Base-by-base conservation (phyloP, 495 filamentous ascomycete species). In the Eremomyces bilateralis region DNA sequence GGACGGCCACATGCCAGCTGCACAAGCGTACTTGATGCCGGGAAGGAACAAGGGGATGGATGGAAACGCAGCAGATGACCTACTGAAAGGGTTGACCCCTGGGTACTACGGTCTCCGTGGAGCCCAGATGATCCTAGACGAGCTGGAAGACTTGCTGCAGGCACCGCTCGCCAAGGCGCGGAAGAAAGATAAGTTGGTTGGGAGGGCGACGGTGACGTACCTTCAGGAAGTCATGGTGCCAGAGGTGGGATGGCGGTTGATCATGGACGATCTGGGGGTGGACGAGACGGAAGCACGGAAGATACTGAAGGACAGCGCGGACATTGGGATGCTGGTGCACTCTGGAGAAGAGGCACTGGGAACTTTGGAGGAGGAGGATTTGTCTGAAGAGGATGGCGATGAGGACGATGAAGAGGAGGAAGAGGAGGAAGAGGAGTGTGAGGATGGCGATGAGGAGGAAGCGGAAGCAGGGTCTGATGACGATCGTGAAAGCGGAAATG, bases 71-170 rank as follows among this genome's bases (percentile, higher is more conserved):
- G n/a, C n/a, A n/a, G n/a, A n/a, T n/a, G n/a, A n/a, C n/a, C n/a
- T n/a, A n/a, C n/a, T n/a, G n/a, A n/a, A n/a, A n/a, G n/a, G n/a
- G n/a, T n/a, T 67, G 29, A 67, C 56, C 2, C 71, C 73, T 19
- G 88, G 88, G 0, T 97, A 95, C 49, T 97, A 94, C 51, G 88
- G 88, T 1, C 64, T 73, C 1, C 63, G 76, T 34, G 88, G 88
- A 0, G 60, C 78, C 15, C 62, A 63, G 16, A 64, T 65, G 35
- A 65, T 80, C 68, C 44, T 66, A 21, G 71, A 82, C 39, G 62
- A 64, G 31, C 64, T 92, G 38, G 72, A 76, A 39, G 36, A 10
- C 10, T 8, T 35, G 16, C 10, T 20, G 4, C 10, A 10, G 20
- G 15, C 49, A 5, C 61, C 61, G 18, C 72, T 84, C 36, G 62